Evolutionary conservation across 306 rosid species (phyloP), one percentile per base, ranked within the genome.

Genomic region (Lagenaria siceraria): DNA sequence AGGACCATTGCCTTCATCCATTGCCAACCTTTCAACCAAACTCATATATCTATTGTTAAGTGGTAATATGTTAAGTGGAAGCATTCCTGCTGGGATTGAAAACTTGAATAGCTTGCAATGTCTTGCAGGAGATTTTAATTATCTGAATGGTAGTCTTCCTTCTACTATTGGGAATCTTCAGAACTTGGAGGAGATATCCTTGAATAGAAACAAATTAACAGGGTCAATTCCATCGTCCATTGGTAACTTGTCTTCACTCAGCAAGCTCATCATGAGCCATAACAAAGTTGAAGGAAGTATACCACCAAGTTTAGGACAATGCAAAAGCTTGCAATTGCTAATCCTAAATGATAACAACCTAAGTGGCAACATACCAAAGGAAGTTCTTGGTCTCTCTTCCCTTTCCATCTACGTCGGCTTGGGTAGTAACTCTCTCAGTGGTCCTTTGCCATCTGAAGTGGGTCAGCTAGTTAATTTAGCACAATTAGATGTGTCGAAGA

Each of bases 371-470:
- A 80, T 82, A 78, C 89, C 89, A 0, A 78, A 24, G 46, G 48
- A 82, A 46, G 69, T 83, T 14, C 6, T 83, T 11, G 56, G 53
- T 14, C 19, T 86, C 33, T 73, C 83, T 65, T 80, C 81, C 71
- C 73, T 84, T 61, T 74, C 84, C 8, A 31, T 82, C 6, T 74
- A 27, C 42, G 55, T 29, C 2, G 33, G 42, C 42, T 36, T 87
- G 51, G 52, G 21, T 46, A 24, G 62, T 9, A 86, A 84, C 71
- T 46, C 22, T 38, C 43, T 86, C 29, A 80, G 71, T 42, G 83
- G 89, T 15, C 15, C 78, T 6, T 53, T 84, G 58, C 86, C 86
- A 6, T 17, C 6, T 22, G 84, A 87, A 80, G 84, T 84, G 19
- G 86, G 80, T 7, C 27, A 17, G 11, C 65, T 78, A 4, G 56